phyloP scores from a whole-genome alignment of 2,329 filamentous ascomycete species.

The Hymenoscyphus occultus region DNA sequence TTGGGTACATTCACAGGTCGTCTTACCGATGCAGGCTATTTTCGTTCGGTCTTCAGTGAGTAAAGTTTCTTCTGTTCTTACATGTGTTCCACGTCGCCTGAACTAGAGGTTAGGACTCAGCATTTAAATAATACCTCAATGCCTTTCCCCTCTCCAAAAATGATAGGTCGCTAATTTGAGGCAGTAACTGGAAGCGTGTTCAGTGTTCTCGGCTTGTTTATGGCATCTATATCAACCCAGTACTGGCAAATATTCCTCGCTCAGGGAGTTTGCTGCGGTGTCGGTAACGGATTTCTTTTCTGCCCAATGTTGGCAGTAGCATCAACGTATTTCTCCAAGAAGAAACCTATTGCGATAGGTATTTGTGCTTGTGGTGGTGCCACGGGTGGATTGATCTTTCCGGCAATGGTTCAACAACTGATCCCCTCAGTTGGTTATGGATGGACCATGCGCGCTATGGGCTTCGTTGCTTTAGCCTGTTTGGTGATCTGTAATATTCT shows the following conservation, averaged over 20 bases:
- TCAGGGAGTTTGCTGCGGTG: constrained; percentile 42
- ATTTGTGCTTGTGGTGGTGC: constrained; percentile 39
- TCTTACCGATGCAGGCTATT: constrained; percentile 35
- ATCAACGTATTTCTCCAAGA: constrained; percentile 42
- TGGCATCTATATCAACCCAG: constrained; percentile 39
- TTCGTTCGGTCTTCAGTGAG: constrained; percentile 31
- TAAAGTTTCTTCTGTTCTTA: constrained; percentile 25
- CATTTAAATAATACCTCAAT: constrained; percentile 12
- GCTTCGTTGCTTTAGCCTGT: constrained; percentile 38
- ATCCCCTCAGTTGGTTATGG: constrained; percentile 42
- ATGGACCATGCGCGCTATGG: constrained; percentile 47
- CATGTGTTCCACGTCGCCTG: constrained; percentile 19
- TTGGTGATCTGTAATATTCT: background rate
- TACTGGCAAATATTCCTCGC: constrained; percentile 46
- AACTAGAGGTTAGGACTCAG: too few species aligned
- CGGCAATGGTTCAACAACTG: constrained; percentile 43
- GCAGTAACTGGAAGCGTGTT: background rate
- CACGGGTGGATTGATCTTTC: constrained; percentile 45
- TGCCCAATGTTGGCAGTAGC: constrained; percentile 40
- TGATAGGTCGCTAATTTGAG: background rate
- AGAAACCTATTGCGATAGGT: constrained; percentile 40
- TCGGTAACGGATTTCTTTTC: constrained; percentile 44
- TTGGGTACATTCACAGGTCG: constrained; percentile 39
- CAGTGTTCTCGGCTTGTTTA: constrained; percentile 39
- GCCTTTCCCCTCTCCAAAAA: background rate